Conservation (phyloP, 2,329 filamentous ascomycete species). For the Exophiala oligosperma region DNA sequence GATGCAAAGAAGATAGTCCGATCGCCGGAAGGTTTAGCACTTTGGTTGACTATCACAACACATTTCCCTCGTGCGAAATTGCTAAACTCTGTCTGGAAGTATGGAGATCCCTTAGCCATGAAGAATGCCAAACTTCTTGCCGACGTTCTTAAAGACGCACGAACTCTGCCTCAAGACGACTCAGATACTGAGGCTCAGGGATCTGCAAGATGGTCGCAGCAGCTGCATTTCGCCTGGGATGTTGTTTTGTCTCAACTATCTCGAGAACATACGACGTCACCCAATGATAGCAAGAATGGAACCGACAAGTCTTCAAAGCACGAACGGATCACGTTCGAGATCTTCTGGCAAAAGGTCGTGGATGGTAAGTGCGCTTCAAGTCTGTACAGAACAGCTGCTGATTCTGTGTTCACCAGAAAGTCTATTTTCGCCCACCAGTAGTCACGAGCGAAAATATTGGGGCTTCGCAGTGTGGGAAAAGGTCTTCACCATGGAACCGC, state of each 20-base stretch:
- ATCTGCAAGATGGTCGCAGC: conserved; percentile 74
- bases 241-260: conserved; percentile 58
- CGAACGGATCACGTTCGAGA: conserved; percentile 56
- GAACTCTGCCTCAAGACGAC: conserved; percentile 34
- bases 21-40: conserved; percentile 83
- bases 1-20: conserved; percentile 67
- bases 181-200: conserved; percentile 35
- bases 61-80: conserved; percentile 65
- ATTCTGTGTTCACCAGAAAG: conserved; percentile 52
- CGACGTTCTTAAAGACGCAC: conserved; percentile 73
- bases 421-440: conserved; percentile 78
- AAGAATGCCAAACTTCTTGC: conserved; percentile 69
- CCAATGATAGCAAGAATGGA: conserved; percentile 32
- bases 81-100: conserved; percentile 70
- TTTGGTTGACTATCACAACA: conserved; percentile 74
- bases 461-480: conserved; percentile 86
- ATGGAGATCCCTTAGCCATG: conserved; percentile 68
- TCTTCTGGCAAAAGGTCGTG: conserved; percentile 84
- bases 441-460: conserved; percentile 85
- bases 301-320: conserved; percentile 30
- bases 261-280: conserved; percentile 29
- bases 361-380: conserved; percentile 47
- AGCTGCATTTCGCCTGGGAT: conserved; percentile 86
- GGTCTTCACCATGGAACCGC: conserved; percentile 59
- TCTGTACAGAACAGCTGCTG: not conserved